Conservation (phyloP, 495 filamentous ascomycete species). For the Chaetomium tenue region DNA sequence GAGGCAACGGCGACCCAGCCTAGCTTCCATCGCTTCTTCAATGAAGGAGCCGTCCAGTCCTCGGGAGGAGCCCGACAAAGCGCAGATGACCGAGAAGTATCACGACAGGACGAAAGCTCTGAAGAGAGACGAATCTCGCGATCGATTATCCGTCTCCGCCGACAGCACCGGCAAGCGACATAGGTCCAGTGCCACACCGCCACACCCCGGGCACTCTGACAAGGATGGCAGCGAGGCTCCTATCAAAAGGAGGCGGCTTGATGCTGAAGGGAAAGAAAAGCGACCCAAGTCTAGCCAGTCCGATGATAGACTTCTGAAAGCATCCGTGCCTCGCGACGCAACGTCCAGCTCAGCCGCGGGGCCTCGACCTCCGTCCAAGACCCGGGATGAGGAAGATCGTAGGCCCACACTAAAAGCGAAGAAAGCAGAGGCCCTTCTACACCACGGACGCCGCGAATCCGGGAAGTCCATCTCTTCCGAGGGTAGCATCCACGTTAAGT, state of each 20-base stretch:
- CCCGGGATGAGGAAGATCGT: conserved; percentile 43
- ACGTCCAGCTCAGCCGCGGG: conserved; percentile 24
- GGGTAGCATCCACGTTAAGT: conserved; percentile 49
- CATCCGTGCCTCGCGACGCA: conserved; percentile 39
- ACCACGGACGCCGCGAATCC: conserved; percentile 41
- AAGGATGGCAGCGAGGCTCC: conserved; percentile 55
- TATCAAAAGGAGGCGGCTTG: conserved; percentile 50
- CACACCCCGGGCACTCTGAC: conserved; percentile 55
- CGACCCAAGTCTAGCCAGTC: conserved; percentile 41
- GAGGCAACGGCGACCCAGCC: conserved; percentile 49
- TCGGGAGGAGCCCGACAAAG: conserved; percentile 44
- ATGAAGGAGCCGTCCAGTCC: conserved; percentile 43
- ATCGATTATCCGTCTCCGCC: conserved; percentile 47
- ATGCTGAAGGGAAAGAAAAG: conserved; percentile 46
- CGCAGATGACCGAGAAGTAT: conserved; percentile 45
- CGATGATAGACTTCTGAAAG: conserved; percentile 43
- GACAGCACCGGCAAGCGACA: conserved; percentile 61
- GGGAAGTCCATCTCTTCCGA: conserved; percentile 41
- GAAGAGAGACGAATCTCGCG: conserved; percentile 56
- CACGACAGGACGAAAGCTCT: conserved; percentile 51
- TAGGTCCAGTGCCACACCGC: conserved; percentile 65
- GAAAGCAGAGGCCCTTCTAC: conserved; percentile 33
- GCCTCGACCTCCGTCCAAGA: conserved; percentile 28
- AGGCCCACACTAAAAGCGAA: conserved; percentile 38
- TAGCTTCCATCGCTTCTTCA: conserved; percentile 49